Evolutionary conservation across 345 rosid genomes (phyloP).

Genomic region (Cardamine chenopodiifolia): DNA sequence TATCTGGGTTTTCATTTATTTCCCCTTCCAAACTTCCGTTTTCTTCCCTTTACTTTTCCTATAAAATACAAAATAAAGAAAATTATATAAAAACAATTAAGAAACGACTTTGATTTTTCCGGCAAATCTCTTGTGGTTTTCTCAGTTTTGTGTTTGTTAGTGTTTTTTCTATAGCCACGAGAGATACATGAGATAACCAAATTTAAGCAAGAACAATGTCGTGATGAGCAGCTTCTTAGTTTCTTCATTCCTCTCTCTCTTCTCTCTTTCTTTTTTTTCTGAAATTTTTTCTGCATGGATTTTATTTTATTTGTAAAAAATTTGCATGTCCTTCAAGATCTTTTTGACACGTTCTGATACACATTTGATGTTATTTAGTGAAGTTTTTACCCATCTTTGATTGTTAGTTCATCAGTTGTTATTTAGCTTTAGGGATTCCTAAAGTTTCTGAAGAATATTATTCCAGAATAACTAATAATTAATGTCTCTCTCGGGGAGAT

Average conservation of each 20-base stretch:
- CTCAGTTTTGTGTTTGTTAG: slow-evolving; percentile 2
- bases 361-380: slow-evolving; percentile 2
- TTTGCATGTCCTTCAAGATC: slow-evolving; percentile 29
- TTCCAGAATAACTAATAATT: background rate
- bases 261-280: background rate
- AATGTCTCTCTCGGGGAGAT: slow-evolving; percentile 4
- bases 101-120: background rate
- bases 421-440: slow-evolving; percentile 6
- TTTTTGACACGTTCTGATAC: slow-evolving; percentile 28
- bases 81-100: background rate
- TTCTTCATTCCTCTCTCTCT: background rate
- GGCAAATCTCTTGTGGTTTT: slow-evolving; percentile 19
- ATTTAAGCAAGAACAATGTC: slow-evolving; percentile 7
- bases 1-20: background rate
- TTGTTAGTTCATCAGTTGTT: background rate
- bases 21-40: background rate
- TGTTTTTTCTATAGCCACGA: slow-evolving; percentile 19
- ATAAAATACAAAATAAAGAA: background rate
- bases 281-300: slow-evolving; percentile 21
- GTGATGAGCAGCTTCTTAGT: slow-evolving; percentile 31
- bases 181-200: slow-evolving; percentile 9
- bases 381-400: slow-evolving; percentile 17
- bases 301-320: background rate
- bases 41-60: slow-evolving; percentile 1
- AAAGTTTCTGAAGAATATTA: background rate